These are phyloP conservation scores for Cladophialophora yegresii DNA, from an alignment of 2,329 filamentous ascomycete species.

Conservation along the genomic window DNA sequence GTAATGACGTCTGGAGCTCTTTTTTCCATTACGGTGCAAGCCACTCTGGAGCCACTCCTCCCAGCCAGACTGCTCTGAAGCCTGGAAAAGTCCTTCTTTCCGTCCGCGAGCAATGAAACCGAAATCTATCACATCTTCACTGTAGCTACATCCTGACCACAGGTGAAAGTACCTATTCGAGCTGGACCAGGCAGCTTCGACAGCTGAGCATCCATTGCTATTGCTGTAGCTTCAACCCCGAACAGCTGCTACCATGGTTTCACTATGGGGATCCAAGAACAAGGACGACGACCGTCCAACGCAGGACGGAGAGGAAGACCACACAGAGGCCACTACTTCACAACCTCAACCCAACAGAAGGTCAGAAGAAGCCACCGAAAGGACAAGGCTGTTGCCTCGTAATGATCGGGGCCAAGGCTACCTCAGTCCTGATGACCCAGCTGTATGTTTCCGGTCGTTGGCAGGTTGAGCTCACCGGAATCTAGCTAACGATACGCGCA, in stretches of 20 bases:
- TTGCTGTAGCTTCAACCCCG: background rate
- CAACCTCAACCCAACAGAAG: constrained; percentile 29
- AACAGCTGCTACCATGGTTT: constrained; percentile 47
- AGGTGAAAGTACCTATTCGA: background rate
- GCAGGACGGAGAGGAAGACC: constrained; percentile 37
- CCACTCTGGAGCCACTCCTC: background rate
- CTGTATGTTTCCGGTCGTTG: constrained; percentile 56
- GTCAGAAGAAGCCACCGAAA: constrained; percentile 56
- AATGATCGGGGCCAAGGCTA: constrained; percentile 66
- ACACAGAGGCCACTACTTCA: constrained; percentile 24
- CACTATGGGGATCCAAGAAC: constrained; percentile 59
- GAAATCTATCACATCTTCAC: background rate
- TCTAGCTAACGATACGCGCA: constrained; percentile 30
- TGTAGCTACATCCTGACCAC: background rate
- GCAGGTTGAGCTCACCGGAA: background rate
- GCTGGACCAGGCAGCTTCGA: background rate
- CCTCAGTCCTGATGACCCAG: constrained; percentile 76
- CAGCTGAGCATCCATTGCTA: background rate
- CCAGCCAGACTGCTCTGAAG: background rate
- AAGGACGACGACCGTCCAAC: constrained; percentile 44
- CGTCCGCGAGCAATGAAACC: background rate
- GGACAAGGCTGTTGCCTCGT: constrained; percentile 62
- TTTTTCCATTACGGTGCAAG: background rate
- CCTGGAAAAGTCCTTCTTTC: background rate
- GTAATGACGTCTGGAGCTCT: constrained; percentile 4